A percentile compares a stretch with the other conserved stretches of the same genome.
These are phyloP conservation scores for Coemansia sp. DNA, from an alignment of 192 early-diverging fungal genomes.

Conservation along the genomic window DNA sequence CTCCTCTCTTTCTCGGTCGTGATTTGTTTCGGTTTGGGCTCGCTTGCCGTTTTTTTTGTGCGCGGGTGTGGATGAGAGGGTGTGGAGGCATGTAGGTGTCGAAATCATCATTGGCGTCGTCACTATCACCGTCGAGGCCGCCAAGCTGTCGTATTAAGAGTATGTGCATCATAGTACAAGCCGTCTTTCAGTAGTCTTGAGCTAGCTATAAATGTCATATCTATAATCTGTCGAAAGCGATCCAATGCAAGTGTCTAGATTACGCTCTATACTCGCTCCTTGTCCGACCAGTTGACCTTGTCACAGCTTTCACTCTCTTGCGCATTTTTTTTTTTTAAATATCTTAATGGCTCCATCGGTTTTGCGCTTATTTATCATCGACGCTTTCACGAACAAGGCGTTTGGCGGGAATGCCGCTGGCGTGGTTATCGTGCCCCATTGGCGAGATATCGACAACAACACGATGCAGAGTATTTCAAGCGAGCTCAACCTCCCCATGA, in stretches of 20 bases:
- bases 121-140: slow-evolving; percentile 73
- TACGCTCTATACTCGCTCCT: neutral
- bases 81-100: slow-evolving; percentile 53
- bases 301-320: neutral
- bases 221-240: neutral
- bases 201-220: neutral
- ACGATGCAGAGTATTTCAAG: slow-evolving; percentile 32
- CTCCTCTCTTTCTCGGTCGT: neutral
- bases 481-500: slow-evolving; percentile 53
- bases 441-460: neutral
- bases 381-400: slow-evolving; percentile 25
- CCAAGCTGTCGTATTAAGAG: slow-evolving; percentile 45
- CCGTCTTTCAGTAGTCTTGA: neutral
- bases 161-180: neutral
- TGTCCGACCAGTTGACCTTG: neutral
- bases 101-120: slow-evolving; percentile 78
- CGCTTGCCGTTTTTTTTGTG: neutral
- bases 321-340: neutral
- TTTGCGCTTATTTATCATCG: slow-evolving; percentile 26
- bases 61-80: neutral
- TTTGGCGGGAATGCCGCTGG: slow-evolving; percentile 45
- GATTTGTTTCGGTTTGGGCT: neutral
- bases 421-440: slow-evolving; percentile 25
- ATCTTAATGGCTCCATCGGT: neutral
- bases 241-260: too few species aligned